A percentile compares a stretch with the other conserved stretches of the same genome.
These are phyloP conservation scores for Dactylellina cionopaga DNA, from an alignment of 2,329 filamentous ascomycete genomes.

Conservation along the genomic window DNA sequence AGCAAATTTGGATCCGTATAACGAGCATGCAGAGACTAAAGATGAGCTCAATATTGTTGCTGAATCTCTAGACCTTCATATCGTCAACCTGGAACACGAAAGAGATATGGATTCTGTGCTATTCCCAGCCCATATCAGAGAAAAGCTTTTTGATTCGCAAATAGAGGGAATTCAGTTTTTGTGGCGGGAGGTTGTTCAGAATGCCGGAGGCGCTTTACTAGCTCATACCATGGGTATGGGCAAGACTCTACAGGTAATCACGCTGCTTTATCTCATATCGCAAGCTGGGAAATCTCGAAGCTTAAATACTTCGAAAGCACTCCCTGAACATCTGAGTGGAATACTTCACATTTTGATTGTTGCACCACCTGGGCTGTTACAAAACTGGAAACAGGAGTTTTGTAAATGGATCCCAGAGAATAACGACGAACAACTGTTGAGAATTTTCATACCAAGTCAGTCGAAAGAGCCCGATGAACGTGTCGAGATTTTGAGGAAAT, in stretches of 20 bases:
- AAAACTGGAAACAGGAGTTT: conserved; percentile 75
- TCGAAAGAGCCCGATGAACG: not conserved
- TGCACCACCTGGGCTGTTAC: conserved; percentile 77
- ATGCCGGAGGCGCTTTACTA: conserved; percentile 55
- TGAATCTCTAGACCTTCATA: not conserved
- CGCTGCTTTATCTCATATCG: conserved; percentile 59
- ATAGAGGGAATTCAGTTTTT: conserved; percentile 83
- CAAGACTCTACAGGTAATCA: conserved; percentile 83
- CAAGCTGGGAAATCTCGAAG: conserved; percentile 62
- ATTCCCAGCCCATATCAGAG: not conserved
- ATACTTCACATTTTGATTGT: conserved; percentile 74
- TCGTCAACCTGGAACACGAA: conserved; percentile 4
- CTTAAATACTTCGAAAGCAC: conserved; percentile 69
- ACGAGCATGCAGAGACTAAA: not conserved
- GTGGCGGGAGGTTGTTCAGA: conserved; percentile 79
- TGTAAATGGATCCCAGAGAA: conserved; percentile 68
- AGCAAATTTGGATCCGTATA: too few species aligned
- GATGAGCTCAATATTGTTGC: not conserved
- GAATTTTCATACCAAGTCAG: conserved; percentile 6
- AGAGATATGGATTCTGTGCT: not conserved
- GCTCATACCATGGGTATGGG: conserved; percentile 79
- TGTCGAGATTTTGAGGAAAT: conserved; percentile 4
- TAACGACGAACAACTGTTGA: conserved; percentile 64
- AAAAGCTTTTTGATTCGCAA: conserved; percentile 63
- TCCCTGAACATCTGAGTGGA: conserved; percentile 71